Percentiles rank a stretch among this genome's conserved stretches.
These are phyloP conservation scores for Nemania sp. DNA, from an alignment of 2,329 filamentous ascomycete genomes.

Conservation along the genomic window DNA sequence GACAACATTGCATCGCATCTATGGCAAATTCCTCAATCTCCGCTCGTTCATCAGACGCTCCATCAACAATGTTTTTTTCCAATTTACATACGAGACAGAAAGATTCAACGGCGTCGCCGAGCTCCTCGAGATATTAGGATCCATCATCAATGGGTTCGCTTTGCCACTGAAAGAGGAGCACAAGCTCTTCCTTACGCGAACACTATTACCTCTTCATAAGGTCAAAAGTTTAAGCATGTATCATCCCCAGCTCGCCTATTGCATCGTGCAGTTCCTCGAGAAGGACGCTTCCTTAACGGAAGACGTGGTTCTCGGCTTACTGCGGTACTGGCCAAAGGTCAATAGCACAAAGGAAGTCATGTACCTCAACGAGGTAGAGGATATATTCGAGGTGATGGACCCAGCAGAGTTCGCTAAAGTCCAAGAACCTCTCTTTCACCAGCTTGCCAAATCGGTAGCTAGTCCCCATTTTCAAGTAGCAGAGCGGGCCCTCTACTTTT, in stretches of 20 bases:
- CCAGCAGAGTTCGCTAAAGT: constrained; percentile 98
- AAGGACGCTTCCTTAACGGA: constrained; percentile 97
- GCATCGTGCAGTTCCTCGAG: constrained; percentile 97
- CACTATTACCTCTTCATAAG: constrained; percentile 93
- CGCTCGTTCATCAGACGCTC: constrained; percentile 96
- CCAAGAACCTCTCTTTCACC: constrained; percentile 95
- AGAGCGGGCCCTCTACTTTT: constrained; percentile 96
- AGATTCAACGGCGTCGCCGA: constrained; percentile 98
- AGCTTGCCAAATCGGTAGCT: constrained; percentile 95
- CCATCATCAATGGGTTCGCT: constrained; percentile 98
- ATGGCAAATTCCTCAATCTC: constrained; percentile 97
- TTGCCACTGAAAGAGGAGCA: constrained; percentile 97
- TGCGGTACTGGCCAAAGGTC: constrained; percentile 98
- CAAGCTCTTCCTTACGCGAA: constrained; percentile 94
- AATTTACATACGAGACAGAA: constrained; percentile 98
- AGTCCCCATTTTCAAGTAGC: constrained; percentile 99
- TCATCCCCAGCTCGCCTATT: constrained; percentile 96
- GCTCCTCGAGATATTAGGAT: constrained; percentile 92
- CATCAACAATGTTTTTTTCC: constrained; percentile 99
- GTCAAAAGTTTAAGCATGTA: constrained; percentile 99
- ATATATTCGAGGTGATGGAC: constrained; percentile 99
- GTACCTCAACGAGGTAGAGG: constrained; percentile 98
- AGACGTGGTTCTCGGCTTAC: constrained; percentile 92
- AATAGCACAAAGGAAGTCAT: constrained; percentile 99
- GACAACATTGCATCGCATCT: constrained; percentile 96